Percentiles rank a stretch among this genome's conserved stretches.
These are phyloP conservation scores for Ustilago xerochloae DNA, from an alignment of 1,284 basidiomycete species.

Conservation along the genomic window DNA sequence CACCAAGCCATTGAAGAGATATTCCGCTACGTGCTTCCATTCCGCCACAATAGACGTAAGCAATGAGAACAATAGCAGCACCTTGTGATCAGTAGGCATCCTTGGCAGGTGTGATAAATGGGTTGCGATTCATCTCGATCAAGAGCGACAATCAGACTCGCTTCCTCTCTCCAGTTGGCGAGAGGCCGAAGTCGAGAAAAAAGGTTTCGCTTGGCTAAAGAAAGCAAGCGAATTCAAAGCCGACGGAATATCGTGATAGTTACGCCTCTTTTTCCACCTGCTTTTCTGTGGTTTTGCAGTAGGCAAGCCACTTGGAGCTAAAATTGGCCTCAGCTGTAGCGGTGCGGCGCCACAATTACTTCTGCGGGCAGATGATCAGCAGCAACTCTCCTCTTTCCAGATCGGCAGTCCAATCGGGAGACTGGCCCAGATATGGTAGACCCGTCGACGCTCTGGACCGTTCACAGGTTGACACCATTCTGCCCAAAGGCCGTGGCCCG, in stretches of 20 bases:
- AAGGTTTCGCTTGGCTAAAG: no score
- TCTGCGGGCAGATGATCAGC: not conserved
- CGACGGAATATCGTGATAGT: not conserved
- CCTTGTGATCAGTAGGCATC: no score
- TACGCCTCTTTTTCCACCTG: not conserved
- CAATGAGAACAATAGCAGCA: no score
- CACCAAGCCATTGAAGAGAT: no score
- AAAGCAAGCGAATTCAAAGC: no score
- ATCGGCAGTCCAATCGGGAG: slow-evolving; percentile 8
- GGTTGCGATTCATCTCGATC: no score
- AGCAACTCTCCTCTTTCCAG: no score
- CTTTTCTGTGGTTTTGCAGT: not conserved
- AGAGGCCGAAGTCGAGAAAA: no score
- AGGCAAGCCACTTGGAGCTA: not conserved
- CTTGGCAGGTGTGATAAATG: no score
- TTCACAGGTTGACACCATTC: not conserved
- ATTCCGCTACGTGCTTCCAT: not conserved
- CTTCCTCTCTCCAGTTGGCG: no score
- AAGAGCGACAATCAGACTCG: not conserved
- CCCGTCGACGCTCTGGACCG: slow-evolving; percentile 9
- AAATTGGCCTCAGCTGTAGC: not conserved
- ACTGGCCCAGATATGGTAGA: not conserved
- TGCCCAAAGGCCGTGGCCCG: slow-evolving; percentile 9
- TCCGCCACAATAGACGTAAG: no score
- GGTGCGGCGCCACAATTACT: not conserved